Evolutionary conservation across 305 asterid species (phyloP).

Genomic region (Ruellia speciosa): DNA sequence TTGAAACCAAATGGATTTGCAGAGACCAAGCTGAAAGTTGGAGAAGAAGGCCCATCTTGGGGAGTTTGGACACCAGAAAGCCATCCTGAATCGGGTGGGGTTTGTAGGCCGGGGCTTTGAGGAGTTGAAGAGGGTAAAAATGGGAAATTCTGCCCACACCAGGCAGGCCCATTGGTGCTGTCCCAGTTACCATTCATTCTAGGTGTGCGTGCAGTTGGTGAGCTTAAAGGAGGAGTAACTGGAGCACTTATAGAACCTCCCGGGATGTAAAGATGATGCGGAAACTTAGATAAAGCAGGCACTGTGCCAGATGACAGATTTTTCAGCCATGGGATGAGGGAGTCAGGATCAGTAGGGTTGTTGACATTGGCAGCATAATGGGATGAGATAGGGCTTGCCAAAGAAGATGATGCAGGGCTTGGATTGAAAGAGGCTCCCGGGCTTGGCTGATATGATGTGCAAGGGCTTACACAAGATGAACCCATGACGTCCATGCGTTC

Average conservation of each 20-base stretch:
- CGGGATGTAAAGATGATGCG: slow-evolving; percentile 68
- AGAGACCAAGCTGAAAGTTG: slow-evolving; percentile 81
- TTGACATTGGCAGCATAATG: slow-evolving; percentile 42
- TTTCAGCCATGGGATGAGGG: slow-evolving; percentile 96
- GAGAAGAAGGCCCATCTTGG: slow-evolving; percentile 76
- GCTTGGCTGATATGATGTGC: slow-evolving; percentile 84
- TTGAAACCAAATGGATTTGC: slow-evolving; percentile 65
- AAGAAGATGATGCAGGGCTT: slow-evolving; percentile 80
- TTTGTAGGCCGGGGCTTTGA: slow-evolving; percentile 72
- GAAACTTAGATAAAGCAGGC: slow-evolving; percentile 55
- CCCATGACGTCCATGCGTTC: slow-evolving; percentile 58
- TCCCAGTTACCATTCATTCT: slow-evolving; percentile 71
- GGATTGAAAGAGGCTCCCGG: slow-evolving; percentile 72
- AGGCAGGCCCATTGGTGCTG: slow-evolving; percentile 42
- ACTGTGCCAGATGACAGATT: slow-evolving; percentile 69
- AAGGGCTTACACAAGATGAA: slow-evolving; percentile 67
- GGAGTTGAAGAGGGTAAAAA: slow-evolving; percentile 77
- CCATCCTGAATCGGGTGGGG: slow-evolving; percentile 95
- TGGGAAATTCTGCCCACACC: slow-evolving; percentile 61
- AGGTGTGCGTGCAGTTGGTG: slow-evolving; percentile 84
- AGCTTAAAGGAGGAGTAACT: slow-evolving; percentile 91
- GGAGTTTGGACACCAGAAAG: slow-evolving; percentile 95
- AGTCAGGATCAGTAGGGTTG: slow-evolving; percentile 57
- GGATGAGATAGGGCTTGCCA: slow-evolving; percentile 70
- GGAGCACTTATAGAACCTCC: slow-evolving; percentile 97